Conservation (phyloP, 306 rosid genomes). For the Phaseolus lunatus region DNA sequence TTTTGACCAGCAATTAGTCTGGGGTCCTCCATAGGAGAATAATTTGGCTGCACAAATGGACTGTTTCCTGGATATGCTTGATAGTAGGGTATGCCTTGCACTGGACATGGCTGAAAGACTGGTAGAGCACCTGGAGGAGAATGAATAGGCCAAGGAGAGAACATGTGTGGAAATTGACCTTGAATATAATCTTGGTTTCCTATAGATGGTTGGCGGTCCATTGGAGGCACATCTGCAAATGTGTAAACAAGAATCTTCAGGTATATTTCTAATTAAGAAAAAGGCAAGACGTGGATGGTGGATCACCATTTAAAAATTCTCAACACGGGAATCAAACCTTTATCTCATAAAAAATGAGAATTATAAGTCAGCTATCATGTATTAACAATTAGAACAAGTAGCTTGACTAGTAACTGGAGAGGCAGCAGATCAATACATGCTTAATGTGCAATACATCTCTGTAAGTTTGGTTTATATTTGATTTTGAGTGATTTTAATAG, state of each 20-base stretch:
- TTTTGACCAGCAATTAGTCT: constrained; percentile 61
- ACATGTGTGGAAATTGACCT: constrained; percentile 93
- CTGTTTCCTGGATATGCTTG: constrained; percentile 76
- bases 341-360: neutral
- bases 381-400: neutral
- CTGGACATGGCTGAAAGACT: constrained; percentile 78
- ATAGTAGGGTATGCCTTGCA: constrained; percentile 97
- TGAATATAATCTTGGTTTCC: constrained; percentile 79
- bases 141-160: constrained; percentile 93
- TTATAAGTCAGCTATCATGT: neutral
- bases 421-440: constrained; percentile 23
- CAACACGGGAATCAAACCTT: neutral
- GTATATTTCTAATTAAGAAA: constrained; percentile 25
- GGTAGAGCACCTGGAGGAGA: constrained; percentile 85
- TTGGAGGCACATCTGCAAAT: constrained; percentile 70
- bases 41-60: constrained; percentile 80
- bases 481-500: neutral
- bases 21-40: constrained; percentile 71
- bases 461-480: neutral
- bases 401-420: neutral
- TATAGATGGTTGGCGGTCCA: constrained; percentile 62
- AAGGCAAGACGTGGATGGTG: neutral
- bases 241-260: constrained; percentile 44
- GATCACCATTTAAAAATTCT: constrained; percentile 23
- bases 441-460: neutral